phyloP scores from a whole-genome alignment of 495 filamentous ascomycete species.

The Geopyxis carbonaria region DNA sequence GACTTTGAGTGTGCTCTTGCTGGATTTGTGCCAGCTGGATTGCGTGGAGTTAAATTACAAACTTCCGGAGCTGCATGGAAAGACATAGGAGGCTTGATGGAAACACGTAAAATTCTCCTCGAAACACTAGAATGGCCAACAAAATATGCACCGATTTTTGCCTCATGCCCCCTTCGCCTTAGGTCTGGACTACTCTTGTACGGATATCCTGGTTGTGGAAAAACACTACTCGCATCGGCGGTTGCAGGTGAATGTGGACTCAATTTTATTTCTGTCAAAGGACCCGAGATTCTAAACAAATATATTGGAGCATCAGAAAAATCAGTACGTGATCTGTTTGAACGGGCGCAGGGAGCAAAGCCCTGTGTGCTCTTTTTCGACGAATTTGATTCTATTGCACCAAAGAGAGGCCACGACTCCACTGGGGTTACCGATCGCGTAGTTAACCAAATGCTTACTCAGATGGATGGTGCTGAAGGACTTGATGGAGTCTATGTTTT shows the following conservation, averaged over 20 bases:
- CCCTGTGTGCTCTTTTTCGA: constrained; percentile 96
- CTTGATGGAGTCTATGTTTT: constrained; percentile 88
- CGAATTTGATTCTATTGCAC: constrained; percentile 93
- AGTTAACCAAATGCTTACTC: constrained; percentile 91
- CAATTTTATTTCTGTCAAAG: constrained; percentile 96
- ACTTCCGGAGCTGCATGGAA: constrained; percentile 56
- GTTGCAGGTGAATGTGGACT: constrained; percentile 91
- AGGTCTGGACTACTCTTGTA: constrained; percentile 85
- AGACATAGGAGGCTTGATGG: constrained; percentile 73
- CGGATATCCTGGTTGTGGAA: constrained; percentile 89
- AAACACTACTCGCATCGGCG: constrained; percentile 81
- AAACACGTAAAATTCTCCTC: constrained; percentile 69
- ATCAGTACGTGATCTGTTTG: constrained; percentile 83
- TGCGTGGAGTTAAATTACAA: constrained; percentile 85
- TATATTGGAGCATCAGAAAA: constrained; percentile 96
- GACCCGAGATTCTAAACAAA: constrained; percentile 94
- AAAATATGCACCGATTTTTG: constrained; percentile 94
- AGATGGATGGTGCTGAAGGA: constrained; percentile 98
- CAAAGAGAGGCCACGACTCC: constrained; percentile 88
- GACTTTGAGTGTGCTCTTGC: constrained; percentile 74
- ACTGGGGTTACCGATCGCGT: constrained; percentile 97
- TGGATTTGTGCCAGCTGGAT: constrained; percentile 84
- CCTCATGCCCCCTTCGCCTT: constrained; percentile 78
- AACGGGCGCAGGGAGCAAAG: constrained; percentile 70
- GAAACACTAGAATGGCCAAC: constrained; percentile 96